Conservation (phyloP, 768 basidiomycete species). For the Mycena venus region DNA sequence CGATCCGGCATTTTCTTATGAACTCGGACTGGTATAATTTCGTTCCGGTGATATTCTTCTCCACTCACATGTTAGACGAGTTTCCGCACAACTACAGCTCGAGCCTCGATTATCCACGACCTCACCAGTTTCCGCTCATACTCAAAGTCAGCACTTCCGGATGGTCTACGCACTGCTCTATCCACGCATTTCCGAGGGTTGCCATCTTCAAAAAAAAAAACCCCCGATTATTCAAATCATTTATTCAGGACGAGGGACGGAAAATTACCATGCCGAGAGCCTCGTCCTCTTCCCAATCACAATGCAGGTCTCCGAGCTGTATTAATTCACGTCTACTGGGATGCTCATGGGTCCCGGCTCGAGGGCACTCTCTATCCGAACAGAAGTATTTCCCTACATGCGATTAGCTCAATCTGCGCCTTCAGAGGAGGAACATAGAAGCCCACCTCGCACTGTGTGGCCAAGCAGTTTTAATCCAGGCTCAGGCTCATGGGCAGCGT, state of each 20-base stretch:
- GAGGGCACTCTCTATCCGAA: constrained; percentile 22
- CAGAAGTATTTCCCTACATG: constrained; percentile 30
- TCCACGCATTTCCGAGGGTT: constrained; percentile 19
- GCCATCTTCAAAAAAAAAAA: neutral
- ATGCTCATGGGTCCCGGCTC: neutral
- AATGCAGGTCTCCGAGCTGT: constrained; percentile 23
- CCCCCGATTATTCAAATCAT: neutral
- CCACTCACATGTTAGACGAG: too few species aligned
- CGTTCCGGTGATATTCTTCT: too few species aligned
- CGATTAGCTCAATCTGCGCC: neutral
- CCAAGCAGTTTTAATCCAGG: constrained; percentile 30
- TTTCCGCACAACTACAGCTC: too few species aligned
- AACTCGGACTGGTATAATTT: too few species aligned
- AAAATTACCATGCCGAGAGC: constrained; percentile 2
- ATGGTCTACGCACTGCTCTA: constrained; percentile 26
- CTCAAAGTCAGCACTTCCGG: constrained; percentile 24
- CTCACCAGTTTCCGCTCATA: constrained; percentile 28
- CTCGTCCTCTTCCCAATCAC: constrained; percentile 23
- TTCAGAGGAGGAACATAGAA: neutral
- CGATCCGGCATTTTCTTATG: too few species aligned
- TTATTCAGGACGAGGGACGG: neutral
- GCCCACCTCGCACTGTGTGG: constrained; percentile 20
- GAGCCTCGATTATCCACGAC: too few species aligned
- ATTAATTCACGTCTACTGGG: constrained; percentile 8
- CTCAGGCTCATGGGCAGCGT: constrained; percentile 18